Evolutionary conservation across 768 basidiomycete species (phyloP).

Genomic region (Boletus pseudo-olivaceus): DNA sequence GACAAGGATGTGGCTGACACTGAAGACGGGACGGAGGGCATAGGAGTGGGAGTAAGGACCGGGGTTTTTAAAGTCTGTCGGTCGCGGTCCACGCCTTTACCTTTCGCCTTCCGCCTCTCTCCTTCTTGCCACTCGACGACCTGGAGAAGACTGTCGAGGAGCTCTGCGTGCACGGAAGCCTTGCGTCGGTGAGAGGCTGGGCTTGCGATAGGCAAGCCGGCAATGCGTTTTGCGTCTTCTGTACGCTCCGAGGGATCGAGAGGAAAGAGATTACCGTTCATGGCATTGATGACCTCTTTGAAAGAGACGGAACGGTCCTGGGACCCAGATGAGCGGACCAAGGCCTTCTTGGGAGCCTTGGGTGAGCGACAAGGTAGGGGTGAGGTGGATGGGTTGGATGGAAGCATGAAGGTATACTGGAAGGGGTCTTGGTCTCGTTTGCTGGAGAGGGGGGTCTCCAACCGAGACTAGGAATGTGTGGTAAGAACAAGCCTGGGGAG

Average conservation of each 20-base stretch:
- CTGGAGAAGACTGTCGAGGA: constrained; percentile 44
- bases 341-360: constrained; percentile 7
- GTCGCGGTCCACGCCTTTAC: constrained; percentile 38
- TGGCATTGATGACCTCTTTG: constrained; percentile 52
- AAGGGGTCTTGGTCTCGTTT: constrained; percentile 27
- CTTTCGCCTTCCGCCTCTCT: constrained; percentile 37
- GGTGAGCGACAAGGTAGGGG: constrained; percentile 20
- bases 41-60: constrained; percentile 12
- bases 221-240: constrained; percentile 29
- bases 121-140: constrained; percentile 42
- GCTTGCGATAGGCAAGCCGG: constrained; percentile 21
- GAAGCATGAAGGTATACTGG: constrained; percentile 34
- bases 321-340: constrained; percentile 8
- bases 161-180: constrained; percentile 28
- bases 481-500: background rate
- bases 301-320: constrained; percentile 45
- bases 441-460: constrained; percentile 2
- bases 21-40: constrained; percentile 21
- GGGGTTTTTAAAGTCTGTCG: constrained; percentile 12
- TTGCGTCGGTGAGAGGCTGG: constrained; percentile 17
- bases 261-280: constrained; percentile 59
- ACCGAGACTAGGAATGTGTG: constrained; percentile 13
- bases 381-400: constrained; percentile 18
- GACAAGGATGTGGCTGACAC: constrained; percentile 22
- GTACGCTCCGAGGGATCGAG: constrained; percentile 32